A percentile compares a stretch with the other conserved stretches of the same genome.
Evolutionary conservation across 345 rosid genomes (phyloP).

Genomic region (Dimocarpus longan): DNA sequence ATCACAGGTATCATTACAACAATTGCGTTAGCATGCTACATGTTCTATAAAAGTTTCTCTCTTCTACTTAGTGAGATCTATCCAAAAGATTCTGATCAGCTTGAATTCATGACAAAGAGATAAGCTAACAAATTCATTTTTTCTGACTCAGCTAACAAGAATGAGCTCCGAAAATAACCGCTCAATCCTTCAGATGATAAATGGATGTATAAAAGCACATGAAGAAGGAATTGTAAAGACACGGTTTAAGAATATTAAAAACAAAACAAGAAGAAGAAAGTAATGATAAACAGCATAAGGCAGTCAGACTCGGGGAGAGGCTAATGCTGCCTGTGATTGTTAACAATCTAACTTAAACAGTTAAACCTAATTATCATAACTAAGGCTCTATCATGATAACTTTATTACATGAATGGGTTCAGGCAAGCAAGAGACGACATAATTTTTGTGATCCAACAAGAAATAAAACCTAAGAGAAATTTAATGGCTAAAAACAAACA

Average conservation of each 20-base stretch:
- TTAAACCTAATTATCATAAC: background rate
- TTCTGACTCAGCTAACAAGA: background rate
- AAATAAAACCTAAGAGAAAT: background rate
- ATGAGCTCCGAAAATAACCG: background rate
- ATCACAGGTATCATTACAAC: background rate
- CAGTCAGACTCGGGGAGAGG: background rate
- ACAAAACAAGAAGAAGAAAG: no score
- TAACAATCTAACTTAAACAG: background rate
- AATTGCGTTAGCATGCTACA: background rate
- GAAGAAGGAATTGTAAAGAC: background rate
- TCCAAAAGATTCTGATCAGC: background rate
- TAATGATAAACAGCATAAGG: background rate
- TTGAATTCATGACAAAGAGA: background rate
- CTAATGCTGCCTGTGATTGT: background rate
- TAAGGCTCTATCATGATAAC: background rate
- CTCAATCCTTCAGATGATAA: background rate
- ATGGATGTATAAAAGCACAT: background rate
- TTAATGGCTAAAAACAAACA: background rate
- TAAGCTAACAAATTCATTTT: background rate
- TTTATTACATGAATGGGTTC: background rate
- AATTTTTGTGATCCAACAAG: background rate
- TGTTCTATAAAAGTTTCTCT: background rate
- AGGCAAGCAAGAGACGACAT: background rate
- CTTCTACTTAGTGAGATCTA: background rate
- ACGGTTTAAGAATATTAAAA: background rate